Percentiles rank a stretch among this genome's conserved stretches.
Evolutionary conservation across 441 rosid species (phyloP).

Genomic region (Aleurites moluccanus): DNA sequence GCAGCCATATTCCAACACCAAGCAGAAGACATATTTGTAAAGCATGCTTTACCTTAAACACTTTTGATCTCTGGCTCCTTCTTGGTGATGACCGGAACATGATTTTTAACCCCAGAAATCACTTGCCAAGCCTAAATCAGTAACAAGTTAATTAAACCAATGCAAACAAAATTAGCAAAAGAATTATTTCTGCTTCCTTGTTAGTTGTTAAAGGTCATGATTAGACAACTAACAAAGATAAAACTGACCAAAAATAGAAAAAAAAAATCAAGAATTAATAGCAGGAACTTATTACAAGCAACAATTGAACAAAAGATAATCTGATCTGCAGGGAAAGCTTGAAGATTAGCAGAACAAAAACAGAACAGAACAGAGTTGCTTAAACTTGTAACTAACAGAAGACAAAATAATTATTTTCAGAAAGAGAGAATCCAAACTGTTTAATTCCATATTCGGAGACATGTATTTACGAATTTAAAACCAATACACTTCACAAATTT

Average conservation of each 20-base stretch:
- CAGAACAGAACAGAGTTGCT: neutral
- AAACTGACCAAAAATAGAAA: neutral
- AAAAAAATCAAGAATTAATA: neutral
- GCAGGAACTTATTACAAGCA: neutral
- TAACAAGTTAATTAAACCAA: neutral
- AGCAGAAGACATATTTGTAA: constrained; percentile 70
- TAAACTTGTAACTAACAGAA: neutral
- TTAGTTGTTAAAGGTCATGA: neutral
- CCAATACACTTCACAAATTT: constrained; percentile 6
- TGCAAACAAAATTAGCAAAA: neutral
- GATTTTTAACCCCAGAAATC: constrained; percentile 15
- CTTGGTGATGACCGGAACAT: constrained; percentile 75
- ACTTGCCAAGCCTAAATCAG: constrained; percentile 5
- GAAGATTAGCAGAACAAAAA: too few relatives aligned
- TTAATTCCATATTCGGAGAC: neutral
- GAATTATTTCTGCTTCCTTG: neutral
- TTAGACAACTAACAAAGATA: neutral
- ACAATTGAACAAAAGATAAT: neutral
- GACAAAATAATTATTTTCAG: neutral
- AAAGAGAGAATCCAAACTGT: neutral
- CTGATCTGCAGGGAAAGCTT: neutral
- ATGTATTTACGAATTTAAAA: constrained; percentile 6
- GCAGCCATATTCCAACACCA: constrained; percentile 79
- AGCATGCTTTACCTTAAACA: constrained; percentile 66
- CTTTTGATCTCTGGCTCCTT: constrained; percentile 68